Evolutionary conservation across 2,329 filamentous ascomycete species (phyloP), one percentile per base, ranked within the genome.

Genomic region (Madurella fahalii): DNA sequence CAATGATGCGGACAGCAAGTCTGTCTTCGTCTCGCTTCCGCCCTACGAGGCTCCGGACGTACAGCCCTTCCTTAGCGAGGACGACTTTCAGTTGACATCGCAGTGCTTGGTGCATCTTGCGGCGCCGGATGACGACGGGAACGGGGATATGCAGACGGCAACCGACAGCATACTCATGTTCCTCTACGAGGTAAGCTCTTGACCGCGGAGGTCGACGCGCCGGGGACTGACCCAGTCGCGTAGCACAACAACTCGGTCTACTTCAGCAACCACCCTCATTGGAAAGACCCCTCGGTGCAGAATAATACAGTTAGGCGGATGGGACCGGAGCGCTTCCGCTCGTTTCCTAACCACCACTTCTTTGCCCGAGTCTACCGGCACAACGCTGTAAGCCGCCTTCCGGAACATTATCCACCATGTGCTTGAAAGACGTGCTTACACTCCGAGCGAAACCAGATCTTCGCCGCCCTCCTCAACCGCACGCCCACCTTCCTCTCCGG

Each of bases 311-410:
- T 80, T 47, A 70, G 70, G 45, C 70, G 69, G 20, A 64, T 71
- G 16, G 79, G 79, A 0, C 77, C 81, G 0, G 66, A 68, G 2
- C 65, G 68, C 41, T 83, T 81, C 57, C 70, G 70, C 39, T 67
- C 67, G 0, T 83, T 83, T 50, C 81, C 81, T 2, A 71, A 76
- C 11, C 81, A 83, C 54, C 80, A 83, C 61, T 82, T 80, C 63
- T 83, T 83, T 53, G 74, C 75, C 20, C 73, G 79, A 11, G 72
- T 83, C 5, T 83, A 78, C 59, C 75, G 81, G 20, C 78, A 76
- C 13, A 74, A 70, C 46, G 77, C 76, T 44, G 80, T 82, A 69
- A 70, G 79, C 71, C 8, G 40, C 25, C 41, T 34, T 31, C 31
- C 39, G 15, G 30, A 11, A n/a, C 11, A 18, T 18, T 25, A 18